phyloP scores from a whole-genome alignment of 257 asterid genomes.

The Ajuga chamaepitys region DNA sequence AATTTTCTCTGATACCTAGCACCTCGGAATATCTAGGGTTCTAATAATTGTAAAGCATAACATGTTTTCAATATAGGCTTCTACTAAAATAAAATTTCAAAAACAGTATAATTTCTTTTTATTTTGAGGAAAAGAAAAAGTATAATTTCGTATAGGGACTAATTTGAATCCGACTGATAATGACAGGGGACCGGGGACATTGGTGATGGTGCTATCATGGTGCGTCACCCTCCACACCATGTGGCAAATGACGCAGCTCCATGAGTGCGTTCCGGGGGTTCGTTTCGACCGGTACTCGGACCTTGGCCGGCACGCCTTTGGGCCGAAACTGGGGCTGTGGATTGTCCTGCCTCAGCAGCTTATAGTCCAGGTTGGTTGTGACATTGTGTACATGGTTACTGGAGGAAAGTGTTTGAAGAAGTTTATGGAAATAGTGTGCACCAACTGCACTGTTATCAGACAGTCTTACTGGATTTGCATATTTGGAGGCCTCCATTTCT shows the following conservation, averaged over 20 bases:
- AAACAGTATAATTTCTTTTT: no score
- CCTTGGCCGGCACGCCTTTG: slow-evolving; percentile 67
- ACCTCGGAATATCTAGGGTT: no score
- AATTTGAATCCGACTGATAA: no score
- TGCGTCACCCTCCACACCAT: slow-evolving; percentile 69
- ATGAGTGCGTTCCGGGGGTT: slow-evolving; percentile 74
- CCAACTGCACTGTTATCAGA: slow-evolving; percentile 45
- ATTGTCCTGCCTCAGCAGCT: slow-evolving; percentile 87
- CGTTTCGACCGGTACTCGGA: slow-evolving; percentile 71
- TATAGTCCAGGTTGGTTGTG: slow-evolving; percentile 85
- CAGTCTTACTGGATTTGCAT: slow-evolving; percentile 90
- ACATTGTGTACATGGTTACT: slow-evolving; percentile 85
- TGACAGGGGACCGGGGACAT: slow-evolving; percentile 85
- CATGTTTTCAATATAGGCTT: no score
- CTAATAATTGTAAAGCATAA: no score
- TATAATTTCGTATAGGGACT: no score
- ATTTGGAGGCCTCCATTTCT: slow-evolving; percentile 75
- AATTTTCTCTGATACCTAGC: no score
- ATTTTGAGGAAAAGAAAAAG: no score
- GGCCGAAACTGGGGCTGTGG: slow-evolving; percentile 71
- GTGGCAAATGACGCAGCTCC: slow-evolving; percentile 94
- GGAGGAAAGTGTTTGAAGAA: slow-evolving; percentile 81
- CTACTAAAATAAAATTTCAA: no score
- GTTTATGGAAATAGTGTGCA: slow-evolving; percentile 63
- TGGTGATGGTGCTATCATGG: slow-evolving; percentile 72